These are phyloP conservation scores for Geotrichum carabidarum DNA, from an alignment of 1,139 yeast genomes.

Conservation along the genomic window DNA sequence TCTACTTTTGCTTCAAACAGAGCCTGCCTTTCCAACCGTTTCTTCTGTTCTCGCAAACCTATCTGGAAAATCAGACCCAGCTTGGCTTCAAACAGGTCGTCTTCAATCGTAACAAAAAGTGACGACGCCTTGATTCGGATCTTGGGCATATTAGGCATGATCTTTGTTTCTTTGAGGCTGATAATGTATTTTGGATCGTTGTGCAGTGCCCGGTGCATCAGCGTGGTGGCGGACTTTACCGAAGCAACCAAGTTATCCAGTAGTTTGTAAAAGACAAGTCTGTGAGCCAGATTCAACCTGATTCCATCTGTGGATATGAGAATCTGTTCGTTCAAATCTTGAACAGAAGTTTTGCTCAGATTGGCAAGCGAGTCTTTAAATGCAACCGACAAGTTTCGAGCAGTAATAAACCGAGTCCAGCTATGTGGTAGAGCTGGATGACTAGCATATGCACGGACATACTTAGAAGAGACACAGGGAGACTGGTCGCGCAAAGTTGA, in stretches of 20 bases:
- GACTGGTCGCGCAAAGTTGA: slow-evolving; percentile 34
- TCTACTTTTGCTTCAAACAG: slow-evolving; percentile 48
- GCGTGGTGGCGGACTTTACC: slow-evolving; percentile 55
- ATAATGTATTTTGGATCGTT: slow-evolving; percentile 40
- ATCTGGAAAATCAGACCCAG: slow-evolving; percentile 70
- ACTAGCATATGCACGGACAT: slow-evolving; percentile 47
- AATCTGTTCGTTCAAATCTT: slow-evolving; percentile 23
- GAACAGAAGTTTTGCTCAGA: slow-evolving; percentile 10
- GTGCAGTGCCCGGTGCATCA: slow-evolving; percentile 48
- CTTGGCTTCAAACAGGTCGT: slow-evolving; percentile 84
- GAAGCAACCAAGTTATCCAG: slow-evolving; percentile 61
- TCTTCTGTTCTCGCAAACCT: slow-evolving; percentile 66
- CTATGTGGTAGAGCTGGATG: slow-evolving; percentile 51
- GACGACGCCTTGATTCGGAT: slow-evolving; percentile 48
- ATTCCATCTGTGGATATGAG: slow-evolving; percentile 34
- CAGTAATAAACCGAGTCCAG: slow-evolving; percentile 40
- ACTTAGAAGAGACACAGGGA: slow-evolving; percentile 37
- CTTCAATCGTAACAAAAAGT: slow-evolving; percentile 54
- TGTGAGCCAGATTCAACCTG: slow-evolving; percentile 50
- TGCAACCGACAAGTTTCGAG: slow-evolving; percentile 30
- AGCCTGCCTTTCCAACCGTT: slow-evolving; percentile 53
- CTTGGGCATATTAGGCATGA: slow-evolving; percentile 45
- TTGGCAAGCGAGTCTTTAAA: slow-evolving; percentile 20
- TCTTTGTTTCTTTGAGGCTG: slow-evolving; percentile 36
- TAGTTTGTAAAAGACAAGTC: slow-evolving; percentile 59